Conservation (phyloP, 2,329 filamentous ascomycete genomes). For the Fusarium sp. region DNA sequence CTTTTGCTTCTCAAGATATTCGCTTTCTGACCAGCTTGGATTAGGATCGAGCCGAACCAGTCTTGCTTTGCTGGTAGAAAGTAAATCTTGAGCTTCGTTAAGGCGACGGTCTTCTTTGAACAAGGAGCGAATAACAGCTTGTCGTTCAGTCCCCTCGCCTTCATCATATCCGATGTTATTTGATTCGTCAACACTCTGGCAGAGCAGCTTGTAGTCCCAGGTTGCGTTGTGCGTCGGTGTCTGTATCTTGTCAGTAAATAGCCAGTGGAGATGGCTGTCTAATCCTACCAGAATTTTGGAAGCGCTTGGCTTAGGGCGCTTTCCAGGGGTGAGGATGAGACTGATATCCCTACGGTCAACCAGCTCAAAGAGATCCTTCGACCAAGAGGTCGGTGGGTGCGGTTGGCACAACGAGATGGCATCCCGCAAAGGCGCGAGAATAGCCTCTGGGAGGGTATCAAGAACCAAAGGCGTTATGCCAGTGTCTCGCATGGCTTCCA, state of each 20-base stretch:
- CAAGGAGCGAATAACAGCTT: slow-evolving; percentile 84
- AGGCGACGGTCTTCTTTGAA: slow-evolving; percentile 93
- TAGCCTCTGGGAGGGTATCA: slow-evolving; percentile 85
- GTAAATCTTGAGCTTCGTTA: slow-evolving; percentile 82
- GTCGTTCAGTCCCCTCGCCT: slow-evolving; percentile 83
- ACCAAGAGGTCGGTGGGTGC: slow-evolving; percentile 83
- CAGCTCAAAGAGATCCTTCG: slow-evolving; percentile 74
- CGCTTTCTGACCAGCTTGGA: slow-evolving; percentile 83
- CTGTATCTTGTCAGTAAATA: slow-evolving; percentile 51
- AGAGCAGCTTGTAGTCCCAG: slow-evolving; percentile 83
- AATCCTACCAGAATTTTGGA: slow-evolving; percentile 57
- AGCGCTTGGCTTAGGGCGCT: slow-evolving; percentile 46
- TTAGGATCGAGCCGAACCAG: slow-evolving; percentile 81
- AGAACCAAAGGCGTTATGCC: slow-evolving; percentile 75
- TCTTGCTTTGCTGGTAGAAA: slow-evolving; percentile 87
- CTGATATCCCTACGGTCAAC: slow-evolving; percentile 86
- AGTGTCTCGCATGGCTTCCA: slow-evolving; percentile 78
- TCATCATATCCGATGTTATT: slow-evolving; percentile 75
- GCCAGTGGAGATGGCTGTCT: background rate
- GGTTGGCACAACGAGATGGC: slow-evolving; percentile 85
- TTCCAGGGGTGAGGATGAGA: slow-evolving; percentile 65
- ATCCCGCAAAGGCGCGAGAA: slow-evolving; percentile 85
- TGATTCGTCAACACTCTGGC: slow-evolving; percentile 71
- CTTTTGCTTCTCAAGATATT: slow-evolving; percentile 92
- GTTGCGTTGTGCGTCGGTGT: slow-evolving; percentile 72